phyloP scores from a whole-genome alignment of 192 early-diverging fungal species.

The Linnemannia hyalina region DNA sequence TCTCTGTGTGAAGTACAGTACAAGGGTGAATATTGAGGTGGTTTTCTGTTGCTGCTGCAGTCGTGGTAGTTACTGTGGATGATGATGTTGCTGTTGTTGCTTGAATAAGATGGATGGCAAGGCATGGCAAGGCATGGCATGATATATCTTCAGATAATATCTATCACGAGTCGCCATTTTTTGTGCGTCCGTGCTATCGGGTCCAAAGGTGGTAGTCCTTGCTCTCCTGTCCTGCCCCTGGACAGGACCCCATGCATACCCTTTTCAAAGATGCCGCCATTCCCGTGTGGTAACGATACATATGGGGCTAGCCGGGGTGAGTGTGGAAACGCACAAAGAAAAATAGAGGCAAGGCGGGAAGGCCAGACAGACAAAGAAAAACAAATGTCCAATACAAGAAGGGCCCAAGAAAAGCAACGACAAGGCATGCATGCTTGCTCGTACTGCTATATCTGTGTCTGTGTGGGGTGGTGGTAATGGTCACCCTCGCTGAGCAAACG shows the following conservation, averaged over 20 bases:
- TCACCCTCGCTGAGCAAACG: neutral
- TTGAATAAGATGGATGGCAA: neutral
- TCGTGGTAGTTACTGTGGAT: neutral
- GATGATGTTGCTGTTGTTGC: neutral
- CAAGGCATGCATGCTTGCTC: neutral
- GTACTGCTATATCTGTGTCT: neutral
- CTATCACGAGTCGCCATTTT: neutral
- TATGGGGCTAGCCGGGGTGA: neutral
- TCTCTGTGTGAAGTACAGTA: neutral
- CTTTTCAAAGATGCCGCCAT: neutral
- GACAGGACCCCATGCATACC: neutral
- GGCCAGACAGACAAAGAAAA: neutral
- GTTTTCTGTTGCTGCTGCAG: neutral
- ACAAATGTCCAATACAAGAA: too few species aligned
- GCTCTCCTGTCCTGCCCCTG: neutral
- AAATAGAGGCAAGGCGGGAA: neutral
- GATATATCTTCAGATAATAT: neutral
- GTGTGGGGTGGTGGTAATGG: neutral
- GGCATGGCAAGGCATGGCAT: too few species aligned
- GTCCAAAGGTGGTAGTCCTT: neutral
- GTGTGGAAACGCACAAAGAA: neutral
- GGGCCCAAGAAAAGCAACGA: neutral
- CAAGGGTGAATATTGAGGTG: neutral
- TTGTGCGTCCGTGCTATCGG: slow-evolving; percentile 5
- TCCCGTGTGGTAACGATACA: neutral